These are phyloP conservation scores for Decorospora gaudefroyi DNA, from an alignment of 2,329 filamentous ascomycete genomes.

Conservation along the genomic window DNA sequence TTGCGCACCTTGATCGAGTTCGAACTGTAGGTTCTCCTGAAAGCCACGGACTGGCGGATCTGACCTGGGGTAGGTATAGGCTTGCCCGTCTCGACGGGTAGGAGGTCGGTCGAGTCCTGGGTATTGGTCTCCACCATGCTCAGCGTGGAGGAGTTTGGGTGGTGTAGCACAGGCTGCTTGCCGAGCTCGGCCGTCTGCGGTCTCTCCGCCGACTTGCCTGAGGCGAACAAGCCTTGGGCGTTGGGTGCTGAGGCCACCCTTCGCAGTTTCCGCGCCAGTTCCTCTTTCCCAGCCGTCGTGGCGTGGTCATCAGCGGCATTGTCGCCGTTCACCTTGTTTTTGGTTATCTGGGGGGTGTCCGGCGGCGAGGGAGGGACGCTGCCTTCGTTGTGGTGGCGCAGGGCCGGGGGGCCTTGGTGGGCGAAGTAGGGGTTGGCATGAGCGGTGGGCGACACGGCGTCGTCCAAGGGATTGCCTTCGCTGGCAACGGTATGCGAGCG, in stretches of 20 bases:
- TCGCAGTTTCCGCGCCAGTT: constrained; percentile 87
- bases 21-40: constrained; percentile 94
- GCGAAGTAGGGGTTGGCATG: constrained; percentile 97
- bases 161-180: constrained; percentile 74
- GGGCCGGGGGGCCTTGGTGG: constrained; percentile 89
- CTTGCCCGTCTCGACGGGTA: constrained; percentile 44
- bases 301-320: constrained; percentile 67
- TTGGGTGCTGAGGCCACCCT: constrained; percentile 96
- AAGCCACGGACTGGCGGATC: constrained; percentile 69
- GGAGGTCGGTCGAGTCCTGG: constrained; percentile 32
- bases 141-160: constrained; percentile 58
- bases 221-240: constrained; percentile 84
- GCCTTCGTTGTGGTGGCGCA: constrained; percentile 92
- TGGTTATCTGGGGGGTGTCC: constrained; percentile 74
- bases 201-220: constrained; percentile 57
- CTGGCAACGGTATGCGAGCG: constrained; percentile 89
- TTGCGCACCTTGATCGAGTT: constrained; percentile 99
- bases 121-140: constrained; percentile 58
- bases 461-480: constrained; percentile 88
- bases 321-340: constrained; percentile 67
- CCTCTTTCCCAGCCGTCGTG: constrained; percentile 83
- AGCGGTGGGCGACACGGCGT: constrained; percentile 86
- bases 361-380: constrained; percentile 92
- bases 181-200: constrained; percentile 84
- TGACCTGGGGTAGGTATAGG: constrained; percentile 70